Evolutionary conservation across 177 flowering plant genomes (phyloP), one percentile per base, ranked within the genome.

Genomic region (Vitis hybrid): DNA sequence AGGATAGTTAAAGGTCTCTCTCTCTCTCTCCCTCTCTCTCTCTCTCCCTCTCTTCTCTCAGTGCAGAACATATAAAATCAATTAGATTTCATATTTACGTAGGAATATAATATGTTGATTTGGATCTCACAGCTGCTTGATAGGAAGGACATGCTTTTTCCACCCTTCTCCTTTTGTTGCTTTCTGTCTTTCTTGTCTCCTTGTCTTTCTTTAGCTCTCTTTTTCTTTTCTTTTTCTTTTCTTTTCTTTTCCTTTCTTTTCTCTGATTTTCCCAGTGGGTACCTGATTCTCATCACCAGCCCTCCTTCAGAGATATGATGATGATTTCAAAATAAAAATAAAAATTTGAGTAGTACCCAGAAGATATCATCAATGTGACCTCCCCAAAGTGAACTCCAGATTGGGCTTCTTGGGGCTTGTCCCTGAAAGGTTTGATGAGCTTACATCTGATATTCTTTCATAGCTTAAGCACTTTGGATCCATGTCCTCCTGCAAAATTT

Each of bases 311-410:
- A 79, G 74, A 70, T 15, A 46, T 8, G 57, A 63, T 77, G 78
- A 80, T 84, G 73, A 84, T 83, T 79, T 84, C 83, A 86, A 87
- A 88, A 85, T 88, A 58, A 11, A 17, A 0, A 21, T n/a, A 24
- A 20, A 17, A 6, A 61, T 17, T 46, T 50, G 8, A 41, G 46
- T 41, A 27, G n/a, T 11, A 17, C 17, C 66, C 12, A 68, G 66
- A 41, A 24, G 21, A 52, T 18, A 63, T 48, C 7, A 66, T 83
- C 85, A 88, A 69, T 76, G 82, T 73, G 91, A 73, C 76, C 92
- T 85, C 58, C 97, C 96, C 85, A 92, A 85, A 18, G 96, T 92
- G 85, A 92, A 92, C 84, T 91, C 96, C 72, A 92, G 78, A 82
- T 91, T 92, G 55, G 96, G 98, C 75, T 83, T 90, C 84, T 82